Conservation (phyloP, 257 asterid genomes). For the Henckelia pumila region DNA sequence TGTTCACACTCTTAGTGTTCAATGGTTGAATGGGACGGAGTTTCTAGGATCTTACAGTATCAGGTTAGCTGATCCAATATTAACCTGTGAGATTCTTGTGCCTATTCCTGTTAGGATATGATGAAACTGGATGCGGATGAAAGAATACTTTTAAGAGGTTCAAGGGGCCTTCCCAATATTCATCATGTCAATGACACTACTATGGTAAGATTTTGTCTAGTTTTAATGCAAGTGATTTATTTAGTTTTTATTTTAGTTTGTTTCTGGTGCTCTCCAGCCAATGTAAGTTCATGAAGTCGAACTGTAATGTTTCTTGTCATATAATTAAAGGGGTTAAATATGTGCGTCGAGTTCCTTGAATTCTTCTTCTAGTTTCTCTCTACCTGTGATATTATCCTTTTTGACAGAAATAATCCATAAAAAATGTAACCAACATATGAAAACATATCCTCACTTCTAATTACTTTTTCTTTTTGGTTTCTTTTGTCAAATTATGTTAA, state of each 20-base stretch:
- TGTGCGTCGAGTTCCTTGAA: not conserved
- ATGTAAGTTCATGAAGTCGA: no score
- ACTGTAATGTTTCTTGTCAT: not conserved
- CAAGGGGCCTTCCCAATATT: constrained; percentile 68
- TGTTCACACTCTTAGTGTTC: no score
- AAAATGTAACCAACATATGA: no score
- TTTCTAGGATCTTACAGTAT: no score
- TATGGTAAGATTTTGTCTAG: constrained; percentile 47
- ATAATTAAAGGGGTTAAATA: not conserved
- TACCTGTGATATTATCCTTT: not conserved
- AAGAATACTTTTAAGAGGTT: constrained; percentile 64
- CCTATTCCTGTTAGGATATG: constrained; percentile 64
- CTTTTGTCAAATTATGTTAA: not conserved
- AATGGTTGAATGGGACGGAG: not conserved
- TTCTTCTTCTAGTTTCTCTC: constrained; percentile 8
- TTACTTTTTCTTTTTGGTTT: not conserved
- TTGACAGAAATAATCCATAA: no score
- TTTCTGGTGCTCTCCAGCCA: not conserved
- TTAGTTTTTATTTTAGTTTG: not conserved
- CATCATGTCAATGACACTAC: constrained; percentile 79
- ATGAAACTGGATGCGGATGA: constrained; percentile 73
- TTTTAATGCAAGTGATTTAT: not conserved
- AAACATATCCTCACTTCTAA: not conserved
- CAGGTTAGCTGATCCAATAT: not conserved
- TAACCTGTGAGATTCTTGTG: not conserved